phyloP scores from a whole-genome alignment of 176 grass and related monocot genomes.

The Cenchrus purpureus region DNA sequence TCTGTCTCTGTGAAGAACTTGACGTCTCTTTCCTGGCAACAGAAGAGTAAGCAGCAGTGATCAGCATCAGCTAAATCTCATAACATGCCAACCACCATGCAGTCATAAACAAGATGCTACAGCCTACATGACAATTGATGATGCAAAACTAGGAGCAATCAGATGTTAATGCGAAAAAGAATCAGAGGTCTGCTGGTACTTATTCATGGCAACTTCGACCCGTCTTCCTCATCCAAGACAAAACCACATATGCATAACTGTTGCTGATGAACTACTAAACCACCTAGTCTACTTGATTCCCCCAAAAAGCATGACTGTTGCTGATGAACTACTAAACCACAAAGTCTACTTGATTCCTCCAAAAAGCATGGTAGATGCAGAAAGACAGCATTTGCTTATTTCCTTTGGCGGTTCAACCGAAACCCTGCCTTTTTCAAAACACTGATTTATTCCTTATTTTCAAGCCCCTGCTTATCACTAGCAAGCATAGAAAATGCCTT shows the following conservation, averaged over 20 bases:
- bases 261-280: not conserved
- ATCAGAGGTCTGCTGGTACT: not conserved
- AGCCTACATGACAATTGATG: not conserved
- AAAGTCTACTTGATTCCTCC: not conserved
- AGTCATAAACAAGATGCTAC: not conserved
- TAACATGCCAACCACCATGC: not conserved
- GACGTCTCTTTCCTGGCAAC: slow-evolving; percentile 81
- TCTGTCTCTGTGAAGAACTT: slow-evolving; percentile 99
- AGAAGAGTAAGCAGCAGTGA: not conserved
- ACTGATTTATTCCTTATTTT: slow-evolving; percentile 2
- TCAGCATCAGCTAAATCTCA: not conserved
- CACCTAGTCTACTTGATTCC: not conserved
- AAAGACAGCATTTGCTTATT: not conserved
- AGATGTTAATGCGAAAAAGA: not conserved
- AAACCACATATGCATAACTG: not conserved
- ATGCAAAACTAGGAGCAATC: not conserved
- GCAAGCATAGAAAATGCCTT: not conserved
- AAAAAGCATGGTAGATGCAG: not conserved
- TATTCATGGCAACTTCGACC: not conserved
- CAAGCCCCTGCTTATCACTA: not conserved
- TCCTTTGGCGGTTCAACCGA: not conserved
- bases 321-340: not conserved
- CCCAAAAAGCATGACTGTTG: not conserved
- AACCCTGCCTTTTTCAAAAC: not conserved
- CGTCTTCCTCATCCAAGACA: not conserved